Conservation (phyloP, 148 eudicot genomes). For the Cornus suecica region DNA sequence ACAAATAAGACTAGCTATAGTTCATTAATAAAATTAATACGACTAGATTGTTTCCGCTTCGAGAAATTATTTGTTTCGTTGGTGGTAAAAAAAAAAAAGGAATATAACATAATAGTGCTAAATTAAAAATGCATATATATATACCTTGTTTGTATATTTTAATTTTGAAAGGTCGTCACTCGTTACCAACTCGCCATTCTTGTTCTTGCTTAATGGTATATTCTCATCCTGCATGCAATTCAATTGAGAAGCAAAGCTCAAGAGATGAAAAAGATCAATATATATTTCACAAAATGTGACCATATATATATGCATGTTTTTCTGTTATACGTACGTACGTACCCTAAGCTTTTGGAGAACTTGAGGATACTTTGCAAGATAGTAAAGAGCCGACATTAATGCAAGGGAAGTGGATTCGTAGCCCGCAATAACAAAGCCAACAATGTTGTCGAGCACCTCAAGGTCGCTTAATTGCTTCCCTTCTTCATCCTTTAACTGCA, state of each 20-base stretch:
- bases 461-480: slow-evolving; percentile 23
- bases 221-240: slow-evolving; percentile 31
- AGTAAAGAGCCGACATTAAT: slow-evolving; percentile 35
- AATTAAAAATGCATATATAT: no score
- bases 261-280: no score
- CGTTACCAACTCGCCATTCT: slow-evolving; percentile 23
- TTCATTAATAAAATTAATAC: no score
- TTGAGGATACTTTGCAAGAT: slow-evolving; percentile 38
- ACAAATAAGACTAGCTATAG: no score
- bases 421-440: slow-evolving; percentile 25
- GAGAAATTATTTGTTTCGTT: no score
- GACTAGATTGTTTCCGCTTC: no score
- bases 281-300: not conserved
- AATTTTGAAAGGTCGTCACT: slow-evolving; percentile 20
- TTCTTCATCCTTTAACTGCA: slow-evolving; percentile 25
- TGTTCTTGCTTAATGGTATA: slow-evolving; percentile 12
- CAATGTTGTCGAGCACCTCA: slow-evolving; percentile 33
- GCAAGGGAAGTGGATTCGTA: slow-evolving; percentile 24
- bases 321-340: no score
- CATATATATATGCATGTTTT: no score
- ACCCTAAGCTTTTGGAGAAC: slow-evolving; percentile 52
- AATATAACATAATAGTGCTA: no score
- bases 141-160: slow-evolving; percentile 24
- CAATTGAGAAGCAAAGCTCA: not conserved
- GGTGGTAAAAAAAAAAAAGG: no score